Percentiles rank a stretch among this genome's conserved stretches.
phyloP scores from a whole-genome alignment of 495 filamentous ascomycete species.

The Hyaloscypha hepaticicola region DNA sequence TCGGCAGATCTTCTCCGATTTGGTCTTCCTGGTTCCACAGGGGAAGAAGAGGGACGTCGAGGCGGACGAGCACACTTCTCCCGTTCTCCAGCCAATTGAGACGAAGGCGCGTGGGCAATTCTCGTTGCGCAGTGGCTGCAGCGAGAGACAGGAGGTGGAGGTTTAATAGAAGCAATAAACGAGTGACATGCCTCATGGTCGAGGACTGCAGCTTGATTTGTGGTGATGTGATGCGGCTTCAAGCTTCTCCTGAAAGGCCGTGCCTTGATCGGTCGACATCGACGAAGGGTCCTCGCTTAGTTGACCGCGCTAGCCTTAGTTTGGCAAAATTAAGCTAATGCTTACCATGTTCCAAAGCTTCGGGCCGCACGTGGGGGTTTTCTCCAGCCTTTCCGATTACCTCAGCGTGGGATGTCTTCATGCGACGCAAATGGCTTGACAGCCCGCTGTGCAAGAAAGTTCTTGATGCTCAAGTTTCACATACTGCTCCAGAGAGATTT shows the following conservation, averaged over 20 bases:
- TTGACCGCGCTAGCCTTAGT: too few species aligned
- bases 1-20: conserved; percentile 7
- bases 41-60: conserved; percentile 11
- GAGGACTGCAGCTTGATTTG: not conserved
- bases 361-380: too few species aligned
- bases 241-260: not conserved
- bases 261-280: too few species aligned
- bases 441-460: too few species aligned
- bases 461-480: too few species aligned
- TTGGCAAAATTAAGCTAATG: too few species aligned
- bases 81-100: conserved; percentile 15
- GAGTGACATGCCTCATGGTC: not conserved
- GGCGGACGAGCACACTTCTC: conserved; percentile 9
- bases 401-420: too few species aligned
- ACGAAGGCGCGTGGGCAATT: not conserved
- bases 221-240: not conserved
- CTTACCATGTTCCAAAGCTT: too few species aligned
- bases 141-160: not conserved
- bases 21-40: conserved; percentile 13
- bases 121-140: not conserved
- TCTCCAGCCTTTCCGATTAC: too few species aligned
- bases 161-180: not conserved
- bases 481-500: too few species aligned
- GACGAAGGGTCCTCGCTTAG: too few species aligned
- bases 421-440: too few species aligned